Evolutionary conservation across 1,284 basidiomycete genomes (phyloP).

Genomic region (Ustilago loliicola): DNA sequence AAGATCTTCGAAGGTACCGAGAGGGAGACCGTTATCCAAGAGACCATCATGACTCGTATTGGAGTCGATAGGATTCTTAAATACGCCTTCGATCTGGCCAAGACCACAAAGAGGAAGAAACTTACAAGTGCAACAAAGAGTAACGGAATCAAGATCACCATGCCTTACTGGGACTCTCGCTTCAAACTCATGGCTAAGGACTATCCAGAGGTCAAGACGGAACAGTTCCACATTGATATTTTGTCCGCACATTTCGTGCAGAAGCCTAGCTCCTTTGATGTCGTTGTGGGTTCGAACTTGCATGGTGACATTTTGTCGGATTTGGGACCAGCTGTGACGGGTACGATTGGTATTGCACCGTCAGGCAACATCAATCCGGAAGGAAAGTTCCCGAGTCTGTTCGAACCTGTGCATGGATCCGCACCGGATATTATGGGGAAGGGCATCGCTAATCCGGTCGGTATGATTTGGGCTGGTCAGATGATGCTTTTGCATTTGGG

Average conservation of each 20-base stretch:
- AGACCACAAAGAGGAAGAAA: constrained; percentile 73
- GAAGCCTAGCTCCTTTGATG: constrained; percentile 75
- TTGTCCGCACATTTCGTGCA: constrained; percentile 74
- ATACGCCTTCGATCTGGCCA: constrained; percentile 75
- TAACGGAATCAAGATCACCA: constrained; percentile 62
- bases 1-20: constrained; percentile 71
- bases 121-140: constrained; percentile 74
- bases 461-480: constrained; percentile 76
- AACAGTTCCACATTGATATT: constrained; percentile 72
- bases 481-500: constrained; percentile 76
- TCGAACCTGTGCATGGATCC: constrained; percentile 72
- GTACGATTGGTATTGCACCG: constrained; percentile 77
- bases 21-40: constrained; percentile 71
- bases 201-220: constrained; percentile 73
- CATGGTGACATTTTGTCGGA: constrained; percentile 76
- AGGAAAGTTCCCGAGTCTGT: constrained; percentile 72
- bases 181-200: constrained; percentile 74
- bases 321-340: constrained; percentile 75
- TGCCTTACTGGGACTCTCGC: constrained; percentile 70
- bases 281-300: constrained; percentile 75
- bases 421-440: constrained; percentile 47
- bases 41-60: constrained; percentile 73
- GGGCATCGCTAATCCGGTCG: constrained; percentile 70
- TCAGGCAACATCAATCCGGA: constrained; percentile 76
- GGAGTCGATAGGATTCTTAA: constrained; percentile 75